phyloP scores from a whole-genome alignment of 257 asterid species.

The Striga asiatica region DNA sequence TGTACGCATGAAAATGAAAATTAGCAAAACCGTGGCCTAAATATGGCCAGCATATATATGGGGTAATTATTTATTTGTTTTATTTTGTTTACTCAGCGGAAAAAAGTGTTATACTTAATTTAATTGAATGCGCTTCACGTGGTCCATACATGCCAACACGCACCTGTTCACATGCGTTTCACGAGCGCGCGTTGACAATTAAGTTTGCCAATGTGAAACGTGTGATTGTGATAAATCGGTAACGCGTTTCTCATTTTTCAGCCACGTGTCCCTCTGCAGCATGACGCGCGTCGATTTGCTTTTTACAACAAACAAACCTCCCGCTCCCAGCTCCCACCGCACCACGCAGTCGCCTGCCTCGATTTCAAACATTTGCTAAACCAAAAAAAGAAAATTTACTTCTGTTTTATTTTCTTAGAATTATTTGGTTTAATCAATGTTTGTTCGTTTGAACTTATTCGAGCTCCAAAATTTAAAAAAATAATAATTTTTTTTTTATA shows the following conservation, averaged over 20 bases:
- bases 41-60: too few species aligned
- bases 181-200: constrained; percentile 11
- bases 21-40: too few species aligned
- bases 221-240: constrained; percentile 6
- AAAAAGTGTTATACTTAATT: too few species aligned
- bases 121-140: constrained; percentile 30
- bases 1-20: too few species aligned
- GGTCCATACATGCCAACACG: constrained; percentile 12
- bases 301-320: too few species aligned
- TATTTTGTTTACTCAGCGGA: too few species aligned
- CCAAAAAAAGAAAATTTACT: too few species aligned
- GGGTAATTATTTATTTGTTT: too few species aligned
- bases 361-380: background rate
- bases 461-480: background rate
- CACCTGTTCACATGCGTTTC: constrained; percentile 22
- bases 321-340: constrained; percentile 8
- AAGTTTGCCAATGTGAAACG: constrained; percentile 10
- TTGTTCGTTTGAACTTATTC: too few species aligned
- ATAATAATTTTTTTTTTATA: too few species aligned
- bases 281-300: background rate
- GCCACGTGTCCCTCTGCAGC: background rate
- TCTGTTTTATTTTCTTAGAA: too few species aligned
- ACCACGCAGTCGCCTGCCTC: background rate
- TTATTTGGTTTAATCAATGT: too few species aligned
- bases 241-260: constrained; percentile 15